Conservation (phyloP, 441 rosid genomes). For the Jatropha podagrica region DNA sequence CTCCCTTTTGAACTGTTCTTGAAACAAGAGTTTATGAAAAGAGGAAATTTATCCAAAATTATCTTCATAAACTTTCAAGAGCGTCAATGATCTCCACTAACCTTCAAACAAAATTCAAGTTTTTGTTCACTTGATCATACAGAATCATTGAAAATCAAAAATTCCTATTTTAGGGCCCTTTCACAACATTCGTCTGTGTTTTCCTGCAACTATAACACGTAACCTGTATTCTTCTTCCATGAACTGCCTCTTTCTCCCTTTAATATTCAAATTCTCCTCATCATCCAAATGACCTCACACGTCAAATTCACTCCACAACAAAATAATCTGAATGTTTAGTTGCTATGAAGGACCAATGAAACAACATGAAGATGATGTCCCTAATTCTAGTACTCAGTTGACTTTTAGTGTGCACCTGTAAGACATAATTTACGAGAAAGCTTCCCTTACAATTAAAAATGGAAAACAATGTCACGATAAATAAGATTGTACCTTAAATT, state of each 20-base stretch:
- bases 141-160: neutral
- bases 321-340: neutral
- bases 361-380: neutral
- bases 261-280: neutral
- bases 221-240: neutral
- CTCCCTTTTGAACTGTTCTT: neutral
- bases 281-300: neutral
- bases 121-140: neutral
- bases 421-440: neutral
- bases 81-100: neutral
- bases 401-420: neutral
- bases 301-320: neutral
- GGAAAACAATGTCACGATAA: neutral
- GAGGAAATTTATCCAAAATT: neutral
- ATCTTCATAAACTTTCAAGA: neutral
- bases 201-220: neutral
- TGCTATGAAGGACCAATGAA: neutral
- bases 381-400: conserved; percentile 2
- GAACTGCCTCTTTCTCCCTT: neutral
- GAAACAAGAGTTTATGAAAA: neutral
- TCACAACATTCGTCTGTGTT: neutral
- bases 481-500: neutral
- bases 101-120: neutral
- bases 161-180: neutral
- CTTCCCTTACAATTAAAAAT: neutral